Percentiles rank a stretch among this genome's conserved stretches.
Evolutionary conservation across 2,329 filamentous ascomycete genomes (phyloP).

Genomic region (Venturia pyrina): DNA sequence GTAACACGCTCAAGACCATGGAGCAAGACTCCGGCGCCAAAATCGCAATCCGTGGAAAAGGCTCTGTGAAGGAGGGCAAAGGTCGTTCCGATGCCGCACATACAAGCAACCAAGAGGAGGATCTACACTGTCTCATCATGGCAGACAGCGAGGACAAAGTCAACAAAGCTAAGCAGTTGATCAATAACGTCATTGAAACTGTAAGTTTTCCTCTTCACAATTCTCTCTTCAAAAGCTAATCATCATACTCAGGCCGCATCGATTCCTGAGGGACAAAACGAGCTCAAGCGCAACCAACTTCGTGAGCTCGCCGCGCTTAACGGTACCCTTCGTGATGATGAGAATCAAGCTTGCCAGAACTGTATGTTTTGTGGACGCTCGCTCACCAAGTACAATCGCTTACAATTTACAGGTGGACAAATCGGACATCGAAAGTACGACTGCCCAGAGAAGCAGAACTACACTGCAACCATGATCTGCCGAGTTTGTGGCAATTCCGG

Average conservation of each 20-base stretch:
- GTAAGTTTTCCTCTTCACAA: slow-evolving; percentile 47
- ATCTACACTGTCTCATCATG: slow-evolving; percentile 98
- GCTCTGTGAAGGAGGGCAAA: slow-evolving; percentile 99
- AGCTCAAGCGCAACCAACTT: slow-evolving; percentile 96
- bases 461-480: slow-evolving; percentile 98
- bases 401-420: slow-evolving; percentile 56
- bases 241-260: slow-evolving; percentile 66
- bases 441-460: slow-evolving; percentile 95
- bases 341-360: slow-evolving; percentile 99
- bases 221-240: slow-evolving; percentile 21
- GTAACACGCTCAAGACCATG: slow-evolving; percentile 99
- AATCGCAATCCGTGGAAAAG: slow-evolving; percentile 98
- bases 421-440: slow-evolving; percentile 99
- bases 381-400: not conserved
- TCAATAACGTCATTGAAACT: slow-evolving; percentile 98
- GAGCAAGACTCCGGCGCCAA: slow-evolving; percentile 94
- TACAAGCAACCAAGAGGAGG: slow-evolving; percentile 99
- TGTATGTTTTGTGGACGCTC: slow-evolving; percentile 40
- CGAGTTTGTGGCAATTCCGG: slow-evolving; percentile 96
- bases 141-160: slow-evolving; percentile 99
- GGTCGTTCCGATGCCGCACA: slow-evolving; percentile 97
- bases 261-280: slow-evolving; percentile 96
- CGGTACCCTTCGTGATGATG: slow-evolving; percentile 96
- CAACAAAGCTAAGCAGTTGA: slow-evolving; percentile 96
- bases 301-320: slow-evolving; percentile 96